Evolutionary conservation across 441 rosid genomes (phyloP).

Genomic region (Gossypium gossypioides): DNA sequence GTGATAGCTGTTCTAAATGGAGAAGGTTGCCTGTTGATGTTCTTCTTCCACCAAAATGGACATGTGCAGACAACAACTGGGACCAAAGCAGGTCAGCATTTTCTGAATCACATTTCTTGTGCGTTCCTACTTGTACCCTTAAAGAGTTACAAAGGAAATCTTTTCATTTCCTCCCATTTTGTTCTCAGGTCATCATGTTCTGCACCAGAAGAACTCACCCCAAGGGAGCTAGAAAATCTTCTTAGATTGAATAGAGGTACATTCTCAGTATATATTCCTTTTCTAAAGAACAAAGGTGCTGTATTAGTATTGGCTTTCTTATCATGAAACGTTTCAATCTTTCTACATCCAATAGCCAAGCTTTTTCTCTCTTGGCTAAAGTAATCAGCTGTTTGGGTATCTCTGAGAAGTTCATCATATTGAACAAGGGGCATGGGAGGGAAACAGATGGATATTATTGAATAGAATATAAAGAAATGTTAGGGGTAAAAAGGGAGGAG

Average conservation of each 20-base stretch:
- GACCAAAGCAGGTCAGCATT: slow-evolving; percentile 49
- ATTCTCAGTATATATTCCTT: not conserved
- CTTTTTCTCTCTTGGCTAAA: not conserved
- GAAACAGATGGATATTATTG: not conserved
- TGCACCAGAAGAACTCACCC: slow-evolving; percentile 51
- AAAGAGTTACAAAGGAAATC: not conserved
- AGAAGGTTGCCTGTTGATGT: slow-evolving; percentile 51
- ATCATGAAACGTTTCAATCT: not conserved
- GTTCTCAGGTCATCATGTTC: slow-evolving; percentile 51
- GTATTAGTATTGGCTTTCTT: not conserved
- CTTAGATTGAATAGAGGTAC: slow-evolving; percentile 47
- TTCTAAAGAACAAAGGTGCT: not conserved
- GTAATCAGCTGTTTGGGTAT: not conserved
- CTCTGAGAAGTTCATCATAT: not conserved
- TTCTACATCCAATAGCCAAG: not conserved
- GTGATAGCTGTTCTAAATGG: slow-evolving; percentile 68
- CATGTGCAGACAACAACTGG: slow-evolving; percentile 49
- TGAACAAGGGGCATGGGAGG: not conserved
- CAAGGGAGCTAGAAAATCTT: slow-evolving; percentile 49
- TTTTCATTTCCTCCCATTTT: slow-evolving; percentile 8
- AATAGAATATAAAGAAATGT: not conserved
- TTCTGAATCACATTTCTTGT: not conserved
- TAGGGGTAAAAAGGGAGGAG: not conserved
- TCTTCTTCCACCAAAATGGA: slow-evolving; percentile 68
- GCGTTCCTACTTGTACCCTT: not conserved